phyloP scores from a whole-genome alignment of 352 stramenopile species.

The Phytophthora pseudosyringae region DNA sequence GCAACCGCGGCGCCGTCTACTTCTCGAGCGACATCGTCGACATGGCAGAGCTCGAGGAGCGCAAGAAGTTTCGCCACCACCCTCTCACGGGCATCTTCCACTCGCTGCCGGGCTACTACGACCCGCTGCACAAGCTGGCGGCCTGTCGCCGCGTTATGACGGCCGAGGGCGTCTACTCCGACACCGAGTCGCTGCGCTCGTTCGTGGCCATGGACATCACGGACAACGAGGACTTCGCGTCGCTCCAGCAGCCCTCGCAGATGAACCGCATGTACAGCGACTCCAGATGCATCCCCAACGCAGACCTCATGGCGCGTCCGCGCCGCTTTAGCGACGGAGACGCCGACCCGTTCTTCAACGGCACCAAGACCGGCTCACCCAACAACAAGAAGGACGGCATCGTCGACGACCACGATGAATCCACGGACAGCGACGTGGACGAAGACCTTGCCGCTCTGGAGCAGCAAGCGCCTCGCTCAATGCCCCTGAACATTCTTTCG shows the following conservation, averaged over 20 bases:
- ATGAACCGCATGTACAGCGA: slow-evolving; percentile 81
- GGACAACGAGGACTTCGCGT: slow-evolving; percentile 61
- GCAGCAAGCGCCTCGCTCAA: slow-evolving; percentile 28
- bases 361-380: slow-evolving; percentile 32
- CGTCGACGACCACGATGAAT: slow-evolving; percentile 39
- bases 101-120: slow-evolving; percentile 86
- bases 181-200: slow-evolving; percentile 78
- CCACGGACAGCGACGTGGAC: slow-evolving; percentile 36
- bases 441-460: slow-evolving; percentile 32
- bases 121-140: slow-evolving; percentile 81
- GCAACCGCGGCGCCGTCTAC: slow-evolving; percentile 87
- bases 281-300: slow-evolving; percentile 51
- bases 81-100: slow-evolving; percentile 90
- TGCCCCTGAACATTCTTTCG: slow-evolving; percentile 32
- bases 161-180: slow-evolving; percentile 64
- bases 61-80: slow-evolving; percentile 90
- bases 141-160: slow-evolving; percentile 69
- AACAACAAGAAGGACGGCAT: slow-evolving; percentile 35
- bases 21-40: slow-evolving; percentile 90
- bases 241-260: slow-evolving; percentile 60
- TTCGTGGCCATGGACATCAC: slow-evolving; percentile 82
- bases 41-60: slow-evolving; percentile 89
- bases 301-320: slow-evolving; percentile 49
- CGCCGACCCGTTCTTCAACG: slow-evolving; percentile 70
- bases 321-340: slow-evolving; percentile 87